phyloP scores from a whole-genome alignment of 2,329 filamentous ascomycete genomes.

The Phaeosphaeria sp. region DNA sequence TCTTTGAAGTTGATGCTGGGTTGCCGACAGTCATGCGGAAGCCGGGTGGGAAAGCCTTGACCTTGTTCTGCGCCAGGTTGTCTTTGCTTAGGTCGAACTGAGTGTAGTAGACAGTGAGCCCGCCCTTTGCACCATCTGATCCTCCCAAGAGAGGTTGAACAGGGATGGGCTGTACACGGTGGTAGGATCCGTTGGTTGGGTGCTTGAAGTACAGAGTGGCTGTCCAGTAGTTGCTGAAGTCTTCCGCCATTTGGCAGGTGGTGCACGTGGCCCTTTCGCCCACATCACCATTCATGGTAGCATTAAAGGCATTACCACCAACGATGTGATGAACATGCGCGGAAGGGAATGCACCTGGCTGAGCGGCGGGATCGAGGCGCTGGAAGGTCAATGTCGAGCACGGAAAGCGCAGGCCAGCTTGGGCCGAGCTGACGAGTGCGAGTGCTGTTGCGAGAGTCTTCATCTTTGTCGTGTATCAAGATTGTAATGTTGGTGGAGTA shows the following conservation, averaged over 20 bases:
- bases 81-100: conserved; percentile 40
- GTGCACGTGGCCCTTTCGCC: conserved; percentile 30
- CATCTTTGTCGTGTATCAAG: conserved; percentile 14
- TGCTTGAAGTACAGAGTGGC: conserved; percentile 32
- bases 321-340: conserved; percentile 37
- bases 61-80: conserved; percentile 29
- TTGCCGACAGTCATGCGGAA: conserved; percentile 39
- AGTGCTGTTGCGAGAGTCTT: conserved; percentile 25
- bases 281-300: conserved; percentile 31
- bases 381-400: conserved; percentile 35
- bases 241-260: conserved; percentile 34
- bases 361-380: conserved; percentile 31
- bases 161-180: conserved; percentile 27
- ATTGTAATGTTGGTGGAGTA: neutral
- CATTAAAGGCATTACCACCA: conserved; percentile 37
- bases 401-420: conserved; percentile 36
- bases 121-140: conserved; percentile 27
- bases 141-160: conserved; percentile 33
- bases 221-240: conserved; percentile 35
- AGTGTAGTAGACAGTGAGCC: conserved; percentile 39
- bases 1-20: conserved; percentile 35
- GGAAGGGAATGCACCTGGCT: conserved; percentile 27
- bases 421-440: conserved; percentile 21
- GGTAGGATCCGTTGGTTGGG: conserved; percentile 34
- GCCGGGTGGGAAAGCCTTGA: conserved; percentile 12